Base-by-base conservation (phyloP, 352 stramenopile genomes). In the Pythium rhizo-oryzae region DNA sequence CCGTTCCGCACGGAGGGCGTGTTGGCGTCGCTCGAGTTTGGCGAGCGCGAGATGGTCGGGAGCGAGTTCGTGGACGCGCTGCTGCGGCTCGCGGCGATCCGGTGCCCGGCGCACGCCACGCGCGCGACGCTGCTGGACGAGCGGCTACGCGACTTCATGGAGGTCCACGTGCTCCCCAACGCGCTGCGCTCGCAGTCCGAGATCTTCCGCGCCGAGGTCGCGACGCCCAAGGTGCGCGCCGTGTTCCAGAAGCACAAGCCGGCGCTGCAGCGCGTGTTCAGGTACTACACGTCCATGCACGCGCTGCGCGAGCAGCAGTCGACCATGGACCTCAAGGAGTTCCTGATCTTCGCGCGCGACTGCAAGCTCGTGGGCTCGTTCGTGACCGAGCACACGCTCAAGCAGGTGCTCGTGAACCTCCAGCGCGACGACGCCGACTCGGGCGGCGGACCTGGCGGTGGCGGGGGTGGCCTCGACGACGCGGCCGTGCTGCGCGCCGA, bases 211-310 rank as follows among this genome's bases (percentile, higher is more conserved):
- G 82, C 81, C 35, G 79, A 89, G 55, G 80, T 91, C n/a, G 80
- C 80, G 25, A 78, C 81, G 23, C 75, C 80, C 16, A 90, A 92
- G 47, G 77, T 94, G 25, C 82, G 80, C 3, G 83, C 83, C 8
- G 82, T 94, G 6, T 93, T 91, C 64, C 80, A 91, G 46, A 78
- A 83, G 33, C 79, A 92, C 76, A 94, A 94, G 57, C 69, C 65
- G 18, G 60, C 71, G 19, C 79, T 94, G 21, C 87, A 93, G 62
- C 73, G 78, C n/a, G 70, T 92, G 30, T 94, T 94, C 54, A 81
- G 83, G 9, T 94, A 94, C 67, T 94, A 93, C 65, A 76, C 85
- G 30, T 89, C 81, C 19, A 92, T 94, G 84, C 79, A 93, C 55
- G 75, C 78, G 18, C 69, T 90, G 35, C 86, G 83, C 30, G 83